A percentile compares a stretch with the other conserved stretches of the same genome.
Evolutionary conservation across 257 asterid species (phyloP).

Genomic region (Scutellaria galericulata): DNA sequence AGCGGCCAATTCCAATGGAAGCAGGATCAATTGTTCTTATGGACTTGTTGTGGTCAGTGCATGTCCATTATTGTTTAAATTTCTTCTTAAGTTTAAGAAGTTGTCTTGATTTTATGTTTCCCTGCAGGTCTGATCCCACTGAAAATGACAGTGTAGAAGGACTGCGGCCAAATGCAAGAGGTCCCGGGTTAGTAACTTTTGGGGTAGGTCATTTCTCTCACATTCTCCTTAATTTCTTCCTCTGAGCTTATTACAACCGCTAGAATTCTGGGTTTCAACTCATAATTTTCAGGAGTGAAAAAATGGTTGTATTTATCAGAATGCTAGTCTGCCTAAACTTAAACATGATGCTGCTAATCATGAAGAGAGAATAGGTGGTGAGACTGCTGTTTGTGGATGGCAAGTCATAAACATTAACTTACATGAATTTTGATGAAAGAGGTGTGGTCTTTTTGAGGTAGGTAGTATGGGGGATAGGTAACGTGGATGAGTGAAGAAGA

Average conservation of each 20-base stretch:
- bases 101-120: slow-evolving; percentile 33
- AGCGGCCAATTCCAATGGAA: slow-evolving; percentile 98
- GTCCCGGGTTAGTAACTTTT: slow-evolving; percentile 97
- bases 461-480: background rate
- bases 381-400: slow-evolving; percentile 6
- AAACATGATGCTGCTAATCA: background rate
- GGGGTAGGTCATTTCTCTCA: slow-evolving; percentile 68
- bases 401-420: background rate
- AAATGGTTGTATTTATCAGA: slow-evolving; percentile 14
- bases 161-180: slow-evolving; percentile 97
- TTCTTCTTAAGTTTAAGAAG: slow-evolving; percentile 13
- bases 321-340: background rate
- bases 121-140: slow-evolving; percentile 95
- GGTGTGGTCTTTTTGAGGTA: background rate
- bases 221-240: background rate
- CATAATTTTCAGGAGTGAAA: background rate
- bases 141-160: slow-evolving; percentile 99
- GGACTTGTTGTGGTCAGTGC: slow-evolving; percentile 89
- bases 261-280: background rate
- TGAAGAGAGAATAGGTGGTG: background rate
- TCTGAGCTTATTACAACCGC: background rate
- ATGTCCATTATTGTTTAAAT: slow-evolving; percentile 16
- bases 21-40: slow-evolving; percentile 96
- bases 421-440: background rate
- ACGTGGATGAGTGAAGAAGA: background rate